phyloP scores from a whole-genome alignment of 768 basidiomycete genomes.

The Hemileccinum rubropunctum region DNA sequence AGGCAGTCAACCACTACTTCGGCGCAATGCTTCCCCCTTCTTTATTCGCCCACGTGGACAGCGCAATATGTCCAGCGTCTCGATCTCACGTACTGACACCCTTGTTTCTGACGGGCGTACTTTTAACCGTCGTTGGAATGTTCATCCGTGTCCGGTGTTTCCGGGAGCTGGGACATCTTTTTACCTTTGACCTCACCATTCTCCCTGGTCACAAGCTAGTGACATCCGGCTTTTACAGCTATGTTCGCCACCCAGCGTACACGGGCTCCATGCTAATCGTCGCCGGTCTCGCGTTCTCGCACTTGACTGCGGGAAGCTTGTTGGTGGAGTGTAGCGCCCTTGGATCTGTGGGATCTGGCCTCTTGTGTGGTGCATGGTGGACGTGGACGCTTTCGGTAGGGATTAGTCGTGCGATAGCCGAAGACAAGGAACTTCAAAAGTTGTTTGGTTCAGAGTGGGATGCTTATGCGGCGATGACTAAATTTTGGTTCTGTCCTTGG shows the following conservation, averaged over 20 bases:
- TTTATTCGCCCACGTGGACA: slow-evolving; percentile 32
- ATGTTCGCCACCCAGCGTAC: slow-evolving; percentile 57
- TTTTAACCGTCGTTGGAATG: slow-evolving; percentile 42
- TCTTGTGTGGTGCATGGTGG: slow-evolving; percentile 46
- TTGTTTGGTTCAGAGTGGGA: slow-evolving; percentile 49
- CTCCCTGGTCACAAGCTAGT: slow-evolving; percentile 51
- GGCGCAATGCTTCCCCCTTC: slow-evolving; percentile 33
- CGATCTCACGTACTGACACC: slow-evolving; percentile 35
- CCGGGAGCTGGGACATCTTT: slow-evolving; percentile 49
- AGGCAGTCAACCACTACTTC: slow-evolving; percentile 33
- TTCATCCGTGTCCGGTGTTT: slow-evolving; percentile 54
- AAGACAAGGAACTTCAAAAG: slow-evolving; percentile 48
- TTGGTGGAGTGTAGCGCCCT: slow-evolving; percentile 38
- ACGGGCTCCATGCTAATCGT: slow-evolving; percentile 52
- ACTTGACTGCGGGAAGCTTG: slow-evolving; percentile 47
- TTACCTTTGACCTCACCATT: slow-evolving; percentile 59
- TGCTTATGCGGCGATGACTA: slow-evolving; percentile 41
- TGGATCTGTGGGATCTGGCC: slow-evolving; percentile 30
- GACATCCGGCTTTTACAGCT: slow-evolving; percentile 47
- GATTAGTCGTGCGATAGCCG: slow-evolving; percentile 47
- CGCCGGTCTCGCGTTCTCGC: slow-evolving; percentile 44
- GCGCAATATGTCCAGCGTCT: slow-evolving; percentile 30
- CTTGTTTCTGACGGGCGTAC: slow-evolving; percentile 44
- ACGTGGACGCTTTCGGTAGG: slow-evolving; percentile 47
- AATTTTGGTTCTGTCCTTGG: slow-evolving; percentile 51